Percentiles rank a stretch among this genome's conserved stretches.
Conservation (phyloP, 768 basidiomycete species). For the Collybiopsis luxurians region DNA sequence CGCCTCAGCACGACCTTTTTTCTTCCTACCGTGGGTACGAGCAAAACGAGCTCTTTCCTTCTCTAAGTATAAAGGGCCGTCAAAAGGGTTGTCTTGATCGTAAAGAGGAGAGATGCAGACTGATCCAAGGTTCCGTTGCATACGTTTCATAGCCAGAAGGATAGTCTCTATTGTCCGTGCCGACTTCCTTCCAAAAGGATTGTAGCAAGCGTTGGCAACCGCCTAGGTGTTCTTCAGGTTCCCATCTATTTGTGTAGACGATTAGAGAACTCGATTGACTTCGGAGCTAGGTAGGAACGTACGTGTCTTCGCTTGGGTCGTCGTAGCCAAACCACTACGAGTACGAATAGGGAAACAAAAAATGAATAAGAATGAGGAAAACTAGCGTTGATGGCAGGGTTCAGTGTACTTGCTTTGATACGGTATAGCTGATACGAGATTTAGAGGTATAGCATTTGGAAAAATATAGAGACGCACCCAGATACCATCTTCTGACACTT, state of each 20-base stretch:
- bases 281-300: too few relatives aligned
- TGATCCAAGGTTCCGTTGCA: conserved; percentile 40
- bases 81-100: background rate
- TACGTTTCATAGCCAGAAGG: conserved; percentile 26
- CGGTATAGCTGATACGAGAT: too few relatives aligned
- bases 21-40: background rate
- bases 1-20: background rate
- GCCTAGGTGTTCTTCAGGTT: conserved; percentile 40
- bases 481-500: too few relatives aligned
- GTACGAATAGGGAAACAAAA: too few relatives aligned
- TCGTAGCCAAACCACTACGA: too few relatives aligned
- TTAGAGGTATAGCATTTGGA: too few relatives aligned
- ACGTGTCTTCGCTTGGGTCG: too few relatives aligned
- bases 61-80: background rate
- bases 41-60: background rate
- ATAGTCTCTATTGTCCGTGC: conserved; percentile 41
- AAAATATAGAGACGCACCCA: too few relatives aligned
- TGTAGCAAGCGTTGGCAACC: conserved; percentile 40
- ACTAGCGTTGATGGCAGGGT: too few relatives aligned
- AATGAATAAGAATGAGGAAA: too few relatives aligned
- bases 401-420: too few relatives aligned
- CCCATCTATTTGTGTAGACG: conserved; percentile 37
- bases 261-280: too few relatives aligned
- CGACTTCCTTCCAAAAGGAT: conserved; percentile 45
- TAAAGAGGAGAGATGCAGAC: conserved; percentile 23